Base-by-base conservation (phyloP, 306 rosid genomes). In the Citrullus colocynthis region DNA sequence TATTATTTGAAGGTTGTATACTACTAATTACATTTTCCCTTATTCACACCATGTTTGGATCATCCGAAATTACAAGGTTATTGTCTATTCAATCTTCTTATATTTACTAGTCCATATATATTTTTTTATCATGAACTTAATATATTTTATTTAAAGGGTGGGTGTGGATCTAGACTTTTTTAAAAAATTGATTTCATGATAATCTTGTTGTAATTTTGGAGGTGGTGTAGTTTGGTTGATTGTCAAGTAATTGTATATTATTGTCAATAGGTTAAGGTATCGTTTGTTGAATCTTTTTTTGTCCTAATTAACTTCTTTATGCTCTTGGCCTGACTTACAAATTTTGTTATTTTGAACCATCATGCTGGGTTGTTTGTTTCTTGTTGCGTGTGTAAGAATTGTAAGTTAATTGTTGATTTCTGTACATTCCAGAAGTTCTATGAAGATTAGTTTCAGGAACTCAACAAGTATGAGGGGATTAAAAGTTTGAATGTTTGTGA, bases 401-500 rank as follows among this genome's bases (percentile, higher is more conserved):
- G 61, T 30, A 7, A 64, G 5, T 20, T 55, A 15, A 51, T 32
- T 14, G 16, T 74, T 30, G 59, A 18, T n/a, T 36, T 74, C 7
- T 56, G 28, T 28, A 13, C 55, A 39, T 13, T 52, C 42, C 36
- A 86, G 83, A 93, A 91, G 13, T 91, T 91, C 76, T 91, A 91
- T 56, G 93, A 91, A 28, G 96, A 91, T 80, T 74, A 88, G 37
- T 91, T 87, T 77, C 88, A 83, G 42, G 96, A 91, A 78, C 79
- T 89, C 14, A 86, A 82, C 28, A 89, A 89, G 82, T 89, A 84
- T 24, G 96, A 93, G 12, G 89, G 86, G 37, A 86, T 91, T 7
- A 88, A 91, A 58, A 89, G 89, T 81, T 87, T 91, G 62, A 91
- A 91, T 51, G 82, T 91, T 56, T 89, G 93, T 59, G 93, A 89